Percentiles rank a stretch among this genome's conserved stretches.
phyloP scores from a whole-genome alignment of 116 monocot species.

The Iris pallida region DNA sequence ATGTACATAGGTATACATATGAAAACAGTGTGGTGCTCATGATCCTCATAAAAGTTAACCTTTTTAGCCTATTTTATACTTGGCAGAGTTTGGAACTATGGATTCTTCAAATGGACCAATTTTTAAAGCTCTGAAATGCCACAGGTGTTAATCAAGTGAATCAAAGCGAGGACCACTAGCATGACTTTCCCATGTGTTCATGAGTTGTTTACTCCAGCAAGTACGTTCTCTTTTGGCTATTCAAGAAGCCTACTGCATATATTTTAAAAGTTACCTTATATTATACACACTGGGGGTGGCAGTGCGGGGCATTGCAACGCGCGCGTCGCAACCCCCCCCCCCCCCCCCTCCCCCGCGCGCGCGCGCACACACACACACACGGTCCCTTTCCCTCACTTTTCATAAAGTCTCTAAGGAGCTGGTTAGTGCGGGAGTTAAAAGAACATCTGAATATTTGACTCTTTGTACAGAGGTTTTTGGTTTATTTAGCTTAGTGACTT shows the following conservation, averaged over 20 bases:
- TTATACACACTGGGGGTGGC: no score
- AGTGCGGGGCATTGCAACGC: not conserved
- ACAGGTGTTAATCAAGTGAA: conserved; percentile 25
- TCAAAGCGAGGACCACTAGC: conserved; percentile 64
- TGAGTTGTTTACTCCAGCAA: conserved; percentile 56
- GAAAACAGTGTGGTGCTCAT: conserved; percentile 10
- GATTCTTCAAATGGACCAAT: conserved; percentile 20
- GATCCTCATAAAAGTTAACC: conserved; percentile 5
- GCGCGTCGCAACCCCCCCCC: no score
- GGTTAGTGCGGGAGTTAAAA: no score
- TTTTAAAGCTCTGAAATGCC: conserved; percentile 5
- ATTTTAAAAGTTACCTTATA: conserved; percentile 69
- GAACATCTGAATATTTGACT: no score
- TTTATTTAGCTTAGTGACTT: no score
- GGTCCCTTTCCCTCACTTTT: no score
- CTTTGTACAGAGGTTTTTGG: no score
- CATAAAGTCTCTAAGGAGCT: no score
- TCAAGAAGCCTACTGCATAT: conserved; percentile 67
- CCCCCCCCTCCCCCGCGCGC: no score
- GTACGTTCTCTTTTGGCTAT: conserved; percentile 46
- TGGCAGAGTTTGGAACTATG: conserved; percentile 11
- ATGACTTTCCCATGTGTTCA: conserved; percentile 69
- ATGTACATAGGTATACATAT: conserved; percentile 4
- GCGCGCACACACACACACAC: no score
- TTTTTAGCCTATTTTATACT: conserved; percentile 16